Evolutionary conservation across 352 stramenopile genomes (phyloP).

Genomic region (Globisporangium paroecandrum): DNA sequence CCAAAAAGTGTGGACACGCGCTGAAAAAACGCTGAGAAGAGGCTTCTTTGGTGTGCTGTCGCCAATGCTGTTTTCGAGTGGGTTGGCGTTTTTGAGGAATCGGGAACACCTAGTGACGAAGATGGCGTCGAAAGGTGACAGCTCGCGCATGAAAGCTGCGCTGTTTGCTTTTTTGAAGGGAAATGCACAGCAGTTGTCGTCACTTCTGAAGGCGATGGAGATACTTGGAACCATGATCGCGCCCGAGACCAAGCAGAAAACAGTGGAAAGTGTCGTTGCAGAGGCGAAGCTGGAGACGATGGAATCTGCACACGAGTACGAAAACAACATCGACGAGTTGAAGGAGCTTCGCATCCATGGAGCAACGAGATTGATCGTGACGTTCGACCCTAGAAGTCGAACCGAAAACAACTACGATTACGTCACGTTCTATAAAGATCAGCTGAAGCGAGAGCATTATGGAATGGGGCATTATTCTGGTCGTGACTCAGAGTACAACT

Average conservation of each 20-base stretch:
- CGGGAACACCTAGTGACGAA: constrained; percentile 17
- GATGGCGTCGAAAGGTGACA: constrained; percentile 7
- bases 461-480: constrained; percentile 74
- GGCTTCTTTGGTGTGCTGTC: constrained; percentile 26
- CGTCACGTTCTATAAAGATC: constrained; percentile 83
- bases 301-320: constrained; percentile 82
- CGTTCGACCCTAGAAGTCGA: constrained; percentile 72
- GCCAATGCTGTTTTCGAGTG: constrained; percentile 41
- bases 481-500: constrained; percentile 72
- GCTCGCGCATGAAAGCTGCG: background rate
- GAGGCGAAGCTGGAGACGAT: constrained; percentile 48
- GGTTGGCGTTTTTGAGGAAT: constrained; percentile 29
- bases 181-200: constrained; percentile 27
- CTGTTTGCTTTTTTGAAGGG: constrained; percentile 21
- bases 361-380: constrained; percentile 68
- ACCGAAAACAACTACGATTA: constrained; percentile 90
- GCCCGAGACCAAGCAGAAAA: constrained; percentile 23
- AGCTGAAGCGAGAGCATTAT: constrained; percentile 49
- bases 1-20: constrained; percentile 4
- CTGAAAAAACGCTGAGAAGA: constrained; percentile 11
- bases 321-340: constrained; percentile 70
- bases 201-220: constrained; percentile 37
- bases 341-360: constrained; percentile 73
- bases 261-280: constrained; percentile 44
- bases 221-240: constrained; percentile 29